These are phyloP conservation scores for Saturnispora sanitii DNA, from an alignment of 805 yeast genomes.

Conservation along the genomic window DNA sequence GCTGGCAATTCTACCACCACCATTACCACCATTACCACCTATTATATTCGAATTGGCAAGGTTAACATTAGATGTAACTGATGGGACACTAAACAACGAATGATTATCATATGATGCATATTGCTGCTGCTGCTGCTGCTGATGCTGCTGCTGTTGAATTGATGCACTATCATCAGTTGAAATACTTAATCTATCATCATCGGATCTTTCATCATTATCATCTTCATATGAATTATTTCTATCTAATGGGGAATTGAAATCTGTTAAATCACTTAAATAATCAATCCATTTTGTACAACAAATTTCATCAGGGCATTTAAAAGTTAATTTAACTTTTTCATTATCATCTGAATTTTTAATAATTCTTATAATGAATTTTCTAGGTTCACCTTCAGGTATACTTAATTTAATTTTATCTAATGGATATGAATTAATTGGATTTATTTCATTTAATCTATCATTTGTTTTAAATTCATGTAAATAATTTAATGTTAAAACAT, in stretches of 20 bases:
- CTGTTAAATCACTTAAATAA: conserved; percentile 43
- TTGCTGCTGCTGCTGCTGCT: background rate
- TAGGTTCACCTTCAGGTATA: conserved; percentile 27
- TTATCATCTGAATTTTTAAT: conserved; percentile 19
- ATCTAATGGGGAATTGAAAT: conserved; percentile 36
- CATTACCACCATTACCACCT: no score
- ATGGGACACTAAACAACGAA: conserved; percentile 5
- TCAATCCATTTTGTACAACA: conserved; percentile 45
- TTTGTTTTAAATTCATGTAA: conserved; percentile 56
- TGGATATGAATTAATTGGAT: conserved; percentile 33
- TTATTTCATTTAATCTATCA: conserved; percentile 45
- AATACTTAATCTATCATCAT: background rate
- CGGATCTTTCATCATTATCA: conserved; percentile 13
- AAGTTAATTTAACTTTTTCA: conserved; percentile 24
- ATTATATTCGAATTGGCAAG: no score
- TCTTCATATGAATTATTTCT: conserved; percentile 38
- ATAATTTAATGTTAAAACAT: conserved; percentile 56
- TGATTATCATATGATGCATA: background rate
- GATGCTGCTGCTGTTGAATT: background rate
- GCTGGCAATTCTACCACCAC: background rate
- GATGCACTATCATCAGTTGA: background rate
- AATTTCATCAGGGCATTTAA: conserved; percentile 34
- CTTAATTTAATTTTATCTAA: conserved; percentile 27
- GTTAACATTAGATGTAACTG: background rate
- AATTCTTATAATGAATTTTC: conserved; percentile 32